Conservation (phyloP, 2,329 filamentous ascomycete genomes). For the Penicillium sp. region DNA sequence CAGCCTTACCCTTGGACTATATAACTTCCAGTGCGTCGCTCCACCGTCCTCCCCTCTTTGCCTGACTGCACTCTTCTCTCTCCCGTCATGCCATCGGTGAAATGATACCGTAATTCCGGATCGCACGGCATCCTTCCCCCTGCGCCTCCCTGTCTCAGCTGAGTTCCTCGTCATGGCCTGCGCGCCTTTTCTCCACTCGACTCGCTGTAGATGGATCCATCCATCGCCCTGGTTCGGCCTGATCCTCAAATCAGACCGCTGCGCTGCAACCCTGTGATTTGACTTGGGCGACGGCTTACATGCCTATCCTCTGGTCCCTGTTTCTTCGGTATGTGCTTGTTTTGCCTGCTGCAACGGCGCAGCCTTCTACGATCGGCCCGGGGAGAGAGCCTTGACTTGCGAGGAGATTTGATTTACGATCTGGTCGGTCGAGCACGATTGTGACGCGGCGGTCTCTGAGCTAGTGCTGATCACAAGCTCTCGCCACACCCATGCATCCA, state of each 20-base stretch:
- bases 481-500: not conserved
- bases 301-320: not conserved
- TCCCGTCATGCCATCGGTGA: not conserved
- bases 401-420: not conserved
- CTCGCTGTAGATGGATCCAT: constrained; percentile 2
- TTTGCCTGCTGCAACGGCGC: not conserved
- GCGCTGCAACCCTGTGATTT: not conserved
- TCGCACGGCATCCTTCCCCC: constrained; percentile 4
- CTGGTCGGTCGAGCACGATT: constrained; percentile 1
- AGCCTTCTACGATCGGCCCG: not conserved
- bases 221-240: not conserved
- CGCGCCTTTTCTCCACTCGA: constrained; percentile 4
- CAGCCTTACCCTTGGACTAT: not conserved
- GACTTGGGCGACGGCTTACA: not conserved
- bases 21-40: constrained; percentile 12
- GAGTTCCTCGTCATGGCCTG: constrained; percentile 1
- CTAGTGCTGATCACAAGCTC: constrained; percentile 2
- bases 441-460: not conserved
- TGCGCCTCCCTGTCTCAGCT: constrained; percentile 7
- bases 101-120: constrained; percentile 13
- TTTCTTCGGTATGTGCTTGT: constrained; percentile 1
- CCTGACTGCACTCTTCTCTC: constrained; percentile 2
- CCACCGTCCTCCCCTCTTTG: not conserved
- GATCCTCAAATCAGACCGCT: not conserved
- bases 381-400: not conserved